These are phyloP conservation scores for Euptelea pleiosperma DNA, from an alignment of 164 flowering plant genomes.

Conservation along the genomic window DNA sequence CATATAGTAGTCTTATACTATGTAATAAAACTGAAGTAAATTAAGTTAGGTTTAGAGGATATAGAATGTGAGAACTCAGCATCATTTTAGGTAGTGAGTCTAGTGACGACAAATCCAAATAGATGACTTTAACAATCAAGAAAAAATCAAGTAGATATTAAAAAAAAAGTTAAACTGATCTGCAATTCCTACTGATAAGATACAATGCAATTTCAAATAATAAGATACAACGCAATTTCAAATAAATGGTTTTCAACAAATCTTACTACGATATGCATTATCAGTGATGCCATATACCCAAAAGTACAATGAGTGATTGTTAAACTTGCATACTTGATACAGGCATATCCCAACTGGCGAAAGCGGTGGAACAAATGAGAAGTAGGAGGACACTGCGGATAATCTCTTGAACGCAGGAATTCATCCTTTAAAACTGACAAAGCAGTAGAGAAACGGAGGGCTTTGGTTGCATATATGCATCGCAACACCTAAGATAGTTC, in stretches of 20 bases:
- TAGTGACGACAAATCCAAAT: too few relatives aligned
- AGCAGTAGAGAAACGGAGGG: slow-evolving; percentile 94
- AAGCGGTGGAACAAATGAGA: slow-evolving; percentile 95
- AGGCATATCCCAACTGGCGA: slow-evolving; percentile 96
- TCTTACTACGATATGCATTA: not conserved
- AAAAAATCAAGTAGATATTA: too few relatives aligned
- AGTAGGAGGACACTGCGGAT: slow-evolving; percentile 96
- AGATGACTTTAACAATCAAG: too few relatives aligned
- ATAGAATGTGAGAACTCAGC: too few relatives aligned
- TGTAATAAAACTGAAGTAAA: too few relatives aligned
- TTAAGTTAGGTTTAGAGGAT: too few relatives aligned
- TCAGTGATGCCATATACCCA: not conserved
- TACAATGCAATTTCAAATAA: not conserved
- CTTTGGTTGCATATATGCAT: slow-evolving; percentile 86
- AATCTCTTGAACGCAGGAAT: slow-evolving; percentile 95
- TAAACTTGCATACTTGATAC: slow-evolving; percentile 61
- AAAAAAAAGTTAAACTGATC: not conserved
- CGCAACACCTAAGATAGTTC: slow-evolving; percentile 61
- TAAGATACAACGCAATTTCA: too few relatives aligned
- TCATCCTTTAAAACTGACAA: slow-evolving; percentile 92
- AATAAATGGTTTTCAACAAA: not conserved
- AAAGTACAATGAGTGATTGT: not conserved
- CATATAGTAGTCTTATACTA: too few relatives aligned
- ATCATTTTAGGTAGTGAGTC: too few relatives aligned
- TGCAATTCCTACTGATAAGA: not conserved